These are phyloP conservation scores for Ceratopteris richardii DNA, from an alignment of 75 land plant genomes.

Conservation along the genomic window DNA sequence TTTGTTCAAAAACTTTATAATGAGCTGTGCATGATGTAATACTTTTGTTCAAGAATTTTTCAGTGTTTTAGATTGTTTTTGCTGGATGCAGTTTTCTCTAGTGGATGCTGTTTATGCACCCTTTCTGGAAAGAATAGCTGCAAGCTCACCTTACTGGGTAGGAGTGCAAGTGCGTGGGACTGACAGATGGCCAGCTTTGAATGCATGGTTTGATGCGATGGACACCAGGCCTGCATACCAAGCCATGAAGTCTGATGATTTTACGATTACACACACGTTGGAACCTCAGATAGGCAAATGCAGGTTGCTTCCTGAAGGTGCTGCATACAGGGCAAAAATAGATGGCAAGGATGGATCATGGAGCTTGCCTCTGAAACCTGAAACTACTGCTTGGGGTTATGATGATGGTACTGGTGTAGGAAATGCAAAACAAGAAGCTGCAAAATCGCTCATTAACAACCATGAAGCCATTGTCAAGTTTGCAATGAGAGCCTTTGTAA, in stretches of 20 bases:
- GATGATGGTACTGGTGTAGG: constrained; percentile 30
- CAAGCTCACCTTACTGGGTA: constrained; percentile 36
- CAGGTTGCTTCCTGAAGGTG: constrained; percentile 15
- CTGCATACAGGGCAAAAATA: constrained; percentile 22
- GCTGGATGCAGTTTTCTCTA: constrained; percentile 19
- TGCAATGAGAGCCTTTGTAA: constrained; percentile 14
- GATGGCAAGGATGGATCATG: constrained; percentile 26
- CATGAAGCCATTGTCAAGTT: constrained; percentile 26
- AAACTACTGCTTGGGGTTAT: constrained; percentile 28
- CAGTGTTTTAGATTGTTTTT: neutral
- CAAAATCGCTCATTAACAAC: constrained; percentile 17
- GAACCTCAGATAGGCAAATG: constrained; percentile 37
- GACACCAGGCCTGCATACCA: constrained; percentile 25
- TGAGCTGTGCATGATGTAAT: no score
- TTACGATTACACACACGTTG: constrained; percentile 27
- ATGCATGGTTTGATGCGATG: constrained; percentile 32
- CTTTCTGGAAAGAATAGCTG: constrained; percentile 32
- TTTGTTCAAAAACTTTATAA: no score
- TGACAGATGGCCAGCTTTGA: constrained; percentile 21
- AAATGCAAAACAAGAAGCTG: constrained; percentile 21
- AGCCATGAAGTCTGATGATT: constrained; percentile 35
- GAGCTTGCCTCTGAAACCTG: constrained; percentile 26
- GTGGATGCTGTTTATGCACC: constrained; percentile 39
- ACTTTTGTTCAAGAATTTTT: no score
- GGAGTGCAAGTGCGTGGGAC: constrained; percentile 17